Percentiles rank a stretch among this genome's conserved stretches.
These are phyloP conservation scores for Dillenia suffruticosa DNA, from an alignment of 164 flowering plant genomes.

Conservation along the genomic window DNA sequence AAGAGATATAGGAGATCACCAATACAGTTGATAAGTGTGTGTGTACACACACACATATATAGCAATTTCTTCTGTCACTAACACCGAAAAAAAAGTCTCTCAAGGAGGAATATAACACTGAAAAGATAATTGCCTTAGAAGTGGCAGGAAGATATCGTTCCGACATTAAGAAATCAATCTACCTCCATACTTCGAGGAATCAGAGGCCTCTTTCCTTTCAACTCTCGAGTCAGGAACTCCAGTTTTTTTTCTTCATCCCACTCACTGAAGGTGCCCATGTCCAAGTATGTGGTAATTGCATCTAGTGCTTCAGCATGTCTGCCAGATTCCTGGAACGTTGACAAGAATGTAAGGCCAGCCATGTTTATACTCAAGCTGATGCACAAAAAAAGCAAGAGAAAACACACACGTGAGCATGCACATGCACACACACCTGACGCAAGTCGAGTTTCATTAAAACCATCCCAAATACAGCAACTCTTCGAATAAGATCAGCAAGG, in stretches of 20 bases:
- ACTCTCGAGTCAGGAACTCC: constrained; percentile 76
- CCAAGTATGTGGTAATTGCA: constrained; percentile 84
- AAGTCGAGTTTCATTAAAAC: constrained; percentile 91
- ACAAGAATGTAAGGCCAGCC: constrained; percentile 5
- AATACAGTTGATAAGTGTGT: not conserved
- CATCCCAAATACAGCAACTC: constrained; percentile 92
- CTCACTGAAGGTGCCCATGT: constrained; percentile 86
- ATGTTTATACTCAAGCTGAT: not conserved
- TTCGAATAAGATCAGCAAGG: constrained; percentile 82
- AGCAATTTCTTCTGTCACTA: too few relatives aligned
- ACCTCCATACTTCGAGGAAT: constrained; percentile 85
- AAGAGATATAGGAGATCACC: not conserved
- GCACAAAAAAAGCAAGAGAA: constrained; percentile 4
- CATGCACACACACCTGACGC: constrained; percentile 64
- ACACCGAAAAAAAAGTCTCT: too few relatives aligned
- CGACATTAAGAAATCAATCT: constrained; percentile 1
- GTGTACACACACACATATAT: too few relatives aligned
- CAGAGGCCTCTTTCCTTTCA: constrained; percentile 88
- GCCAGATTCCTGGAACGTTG: constrained; percentile 67
- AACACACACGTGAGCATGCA: too few relatives aligned
- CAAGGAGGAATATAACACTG: too few relatives aligned
- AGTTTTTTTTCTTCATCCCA: constrained; percentile 92
- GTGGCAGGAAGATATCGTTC: too few relatives aligned
- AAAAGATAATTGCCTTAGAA: too few relatives aligned
- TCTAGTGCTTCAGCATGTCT: constrained; percentile 89